These are phyloP conservation scores for Sporobolomyces pararoseus DNA, from an alignment of 768 basidiomycete species.

Conservation along the genomic window DNA sequence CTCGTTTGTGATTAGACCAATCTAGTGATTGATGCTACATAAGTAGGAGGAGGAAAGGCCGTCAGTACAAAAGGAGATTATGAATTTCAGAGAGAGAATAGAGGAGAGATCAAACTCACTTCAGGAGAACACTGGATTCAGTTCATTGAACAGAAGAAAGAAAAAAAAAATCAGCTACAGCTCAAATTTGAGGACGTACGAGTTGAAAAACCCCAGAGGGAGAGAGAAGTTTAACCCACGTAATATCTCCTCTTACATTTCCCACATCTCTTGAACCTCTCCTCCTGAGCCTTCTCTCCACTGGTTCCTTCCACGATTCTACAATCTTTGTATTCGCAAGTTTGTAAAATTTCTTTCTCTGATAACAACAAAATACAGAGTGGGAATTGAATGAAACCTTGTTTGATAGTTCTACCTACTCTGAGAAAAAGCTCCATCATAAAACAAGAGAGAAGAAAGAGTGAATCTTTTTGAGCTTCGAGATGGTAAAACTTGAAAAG, in stretches of 20 bases:
- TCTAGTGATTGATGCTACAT: conserved; percentile 21
- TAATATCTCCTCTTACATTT: conserved; percentile 37
- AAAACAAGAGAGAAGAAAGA: no score
- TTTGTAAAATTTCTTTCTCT: conserved; percentile 34
- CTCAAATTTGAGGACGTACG: no score
- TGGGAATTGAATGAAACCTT: conserved; percentile 38
- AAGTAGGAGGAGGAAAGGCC: background rate
- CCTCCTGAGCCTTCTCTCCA: background rate
- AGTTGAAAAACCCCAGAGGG: no score
- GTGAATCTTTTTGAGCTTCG: no score
- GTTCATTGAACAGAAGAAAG: no score
- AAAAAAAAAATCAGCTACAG: no score
- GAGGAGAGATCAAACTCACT: background rate
- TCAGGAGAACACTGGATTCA: conserved; percentile 34
- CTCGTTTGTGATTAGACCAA: conserved; percentile 26
- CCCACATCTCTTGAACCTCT: conserved; percentile 38
- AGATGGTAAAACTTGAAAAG: background rate
- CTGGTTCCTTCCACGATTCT: conserved; percentile 7
- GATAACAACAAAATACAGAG: conserved; percentile 31
- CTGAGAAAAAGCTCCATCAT: background rate
- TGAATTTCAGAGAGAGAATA: background rate
- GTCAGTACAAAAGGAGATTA: background rate
- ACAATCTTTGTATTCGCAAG: conserved; percentile 23
- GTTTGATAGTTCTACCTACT: conserved; percentile 29
- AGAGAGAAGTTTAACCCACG: conserved; percentile 15